Conservation (phyloP, 371 early-diverging fungal genomes). For the Zychaea mexicana region DNA sequence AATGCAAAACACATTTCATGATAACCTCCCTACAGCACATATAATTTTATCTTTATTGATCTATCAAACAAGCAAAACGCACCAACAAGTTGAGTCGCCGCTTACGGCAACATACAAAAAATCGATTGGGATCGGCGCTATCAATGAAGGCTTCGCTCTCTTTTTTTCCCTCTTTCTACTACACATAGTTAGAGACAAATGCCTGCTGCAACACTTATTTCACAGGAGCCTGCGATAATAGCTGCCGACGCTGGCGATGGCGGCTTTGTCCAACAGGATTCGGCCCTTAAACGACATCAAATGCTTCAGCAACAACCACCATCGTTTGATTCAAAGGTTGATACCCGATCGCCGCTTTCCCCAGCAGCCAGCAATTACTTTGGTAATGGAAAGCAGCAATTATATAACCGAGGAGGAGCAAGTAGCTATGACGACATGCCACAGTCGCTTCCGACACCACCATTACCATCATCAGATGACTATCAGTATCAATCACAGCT, state of each 20-base stretch:
- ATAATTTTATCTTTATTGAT: background rate
- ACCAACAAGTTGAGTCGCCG: background rate
- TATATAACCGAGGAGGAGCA: slow-evolving; percentile 9
- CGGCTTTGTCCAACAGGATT: background rate
- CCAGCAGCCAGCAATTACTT: slow-evolving; percentile 6
- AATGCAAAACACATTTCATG: too few species aligned
- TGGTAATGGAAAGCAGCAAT: slow-evolving; percentile 6
- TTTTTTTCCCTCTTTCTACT: background rate
- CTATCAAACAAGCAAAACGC: background rate
- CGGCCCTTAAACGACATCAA: background rate
- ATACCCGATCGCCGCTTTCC: slow-evolving; percentile 9
- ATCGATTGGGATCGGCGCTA: too few species aligned
- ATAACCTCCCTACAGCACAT: background rate
- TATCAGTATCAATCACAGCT: slow-evolving; percentile 8
- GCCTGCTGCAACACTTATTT: slow-evolving; percentile 17
- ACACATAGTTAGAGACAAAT: background rate
- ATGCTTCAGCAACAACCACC: background rate
- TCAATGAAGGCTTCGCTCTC: background rate
- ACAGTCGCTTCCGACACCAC: slow-evolving; percentile 11
- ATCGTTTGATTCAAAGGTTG: slow-evolving; percentile 5
- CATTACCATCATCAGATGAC: slow-evolving; percentile 5
- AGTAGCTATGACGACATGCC: background rate
- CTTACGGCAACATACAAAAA: background rate
- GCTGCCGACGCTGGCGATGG: slow-evolving; percentile 12
- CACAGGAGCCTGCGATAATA: slow-evolving; percentile 18